Percentiles rank a stretch among this genome's conserved stretches.
Conservation (phyloP, 2,329 filamentous ascomycete genomes). For the Chlorencoelia australis region DNA sequence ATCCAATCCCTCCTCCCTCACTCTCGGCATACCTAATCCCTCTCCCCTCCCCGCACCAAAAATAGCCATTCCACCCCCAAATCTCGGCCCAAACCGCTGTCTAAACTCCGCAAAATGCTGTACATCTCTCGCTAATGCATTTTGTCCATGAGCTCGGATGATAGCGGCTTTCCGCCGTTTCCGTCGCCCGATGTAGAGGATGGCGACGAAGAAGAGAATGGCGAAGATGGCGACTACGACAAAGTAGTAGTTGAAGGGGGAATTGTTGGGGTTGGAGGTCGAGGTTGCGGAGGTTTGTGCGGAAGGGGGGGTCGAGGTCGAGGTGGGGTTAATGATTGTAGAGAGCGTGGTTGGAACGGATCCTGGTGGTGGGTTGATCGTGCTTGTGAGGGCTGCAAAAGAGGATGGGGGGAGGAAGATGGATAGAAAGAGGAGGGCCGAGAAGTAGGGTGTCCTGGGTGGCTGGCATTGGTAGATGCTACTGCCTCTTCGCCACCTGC, state of each 20-base stretch:
- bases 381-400: slow-evolving; percentile 15
- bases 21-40: background rate
- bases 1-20: slow-evolving; percentile 46
- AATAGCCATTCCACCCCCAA: slow-evolving; percentile 6
- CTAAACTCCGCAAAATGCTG: slow-evolving; percentile 13
- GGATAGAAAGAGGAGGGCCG: slow-evolving; percentile 17
- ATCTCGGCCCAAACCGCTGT: slow-evolving; percentile 11
- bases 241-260: slow-evolving; percentile 41
- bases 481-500: no score
- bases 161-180: slow-evolving; percentile 15
- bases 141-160: slow-evolving; percentile 16
- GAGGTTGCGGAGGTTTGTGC: slow-evolving; percentile 1
- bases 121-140: slow-evolving; percentile 25
- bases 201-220: slow-evolving; percentile 31
- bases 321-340: slow-evolving; percentile 7
- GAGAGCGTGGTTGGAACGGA: slow-evolving; percentile 6
- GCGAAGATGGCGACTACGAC: slow-evolving; percentile 39
- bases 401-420: slow-evolving; percentile 17
- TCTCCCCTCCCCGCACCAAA: slow-evolving; percentile 2
- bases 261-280: slow-evolving; percentile 1
- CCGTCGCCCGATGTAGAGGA: slow-evolving; percentile 36
- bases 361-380: background rate
- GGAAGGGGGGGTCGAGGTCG: slow-evolving; percentile 2
- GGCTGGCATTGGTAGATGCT: slow-evolving; percentile 18
- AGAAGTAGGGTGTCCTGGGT: slow-evolving; percentile 11